Evolutionary conservation across 2,329 filamentous ascomycete genomes (phyloP).

Genomic region (Ceratocystis alfenasii): DNA sequence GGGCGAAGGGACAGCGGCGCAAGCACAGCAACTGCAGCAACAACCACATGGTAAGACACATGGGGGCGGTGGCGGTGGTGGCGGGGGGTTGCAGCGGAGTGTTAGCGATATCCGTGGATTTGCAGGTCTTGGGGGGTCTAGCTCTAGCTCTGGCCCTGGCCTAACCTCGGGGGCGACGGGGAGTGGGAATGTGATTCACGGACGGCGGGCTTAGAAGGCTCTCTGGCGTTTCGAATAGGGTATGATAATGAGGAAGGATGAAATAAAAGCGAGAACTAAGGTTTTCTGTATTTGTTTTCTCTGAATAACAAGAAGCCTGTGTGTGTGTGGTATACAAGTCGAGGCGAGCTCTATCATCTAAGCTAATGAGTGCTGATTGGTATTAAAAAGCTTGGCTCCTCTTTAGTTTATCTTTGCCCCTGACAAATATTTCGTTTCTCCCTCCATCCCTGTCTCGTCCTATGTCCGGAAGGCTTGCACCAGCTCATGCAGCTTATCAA

Average conservation of each 20-base stretch:
- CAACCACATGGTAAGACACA: background rate
- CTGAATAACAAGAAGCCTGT: background rate
- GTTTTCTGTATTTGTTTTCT: no score
- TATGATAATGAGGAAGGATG: no score
- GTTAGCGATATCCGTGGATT: background rate
- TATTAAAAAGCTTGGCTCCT: no score
- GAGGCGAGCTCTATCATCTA: no score
- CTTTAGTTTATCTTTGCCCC: no score
- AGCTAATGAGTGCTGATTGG: no score
- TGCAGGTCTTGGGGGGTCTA: background rate
- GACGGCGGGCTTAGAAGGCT: conserved; percentile 11
- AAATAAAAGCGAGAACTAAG: no score
- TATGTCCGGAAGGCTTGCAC: conserved; percentile 81
- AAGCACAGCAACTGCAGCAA: background rate
- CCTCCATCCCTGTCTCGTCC: background rate
- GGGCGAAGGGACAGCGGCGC: background rate
- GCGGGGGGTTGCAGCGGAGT: conserved; percentile 4
- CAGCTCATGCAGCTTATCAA: conserved; percentile 87
- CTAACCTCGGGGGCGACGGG: background rate
- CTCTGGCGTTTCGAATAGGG: background rate
- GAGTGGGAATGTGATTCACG: conserved; percentile 5
- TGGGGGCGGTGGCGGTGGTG: background rate
- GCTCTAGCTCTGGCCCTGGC: background rate
- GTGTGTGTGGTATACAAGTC: no score
- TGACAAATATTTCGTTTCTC: no score